Evolutionary conservation across 2,329 filamentous ascomycete genomes (phyloP).

Genomic region (Peltaster fructicola): DNA sequence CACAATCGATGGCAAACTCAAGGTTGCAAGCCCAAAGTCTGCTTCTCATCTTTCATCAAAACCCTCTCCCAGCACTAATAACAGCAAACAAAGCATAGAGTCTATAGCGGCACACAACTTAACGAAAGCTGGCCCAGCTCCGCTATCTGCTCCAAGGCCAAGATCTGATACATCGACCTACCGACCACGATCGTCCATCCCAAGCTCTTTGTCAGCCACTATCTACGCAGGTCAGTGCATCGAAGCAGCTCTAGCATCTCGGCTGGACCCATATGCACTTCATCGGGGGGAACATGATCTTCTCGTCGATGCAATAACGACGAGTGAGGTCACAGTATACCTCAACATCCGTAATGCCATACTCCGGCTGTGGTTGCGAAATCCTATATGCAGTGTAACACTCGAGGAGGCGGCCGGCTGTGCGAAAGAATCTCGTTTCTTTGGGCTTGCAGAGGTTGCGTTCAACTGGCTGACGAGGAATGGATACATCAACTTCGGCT

Average conservation of each 20-base stretch:
- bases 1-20: constrained; percentile 14
- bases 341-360: constrained; percentile 93
- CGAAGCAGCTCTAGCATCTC: constrained; percentile 70
- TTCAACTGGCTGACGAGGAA: constrained; percentile 83
- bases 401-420: constrained; percentile 79
- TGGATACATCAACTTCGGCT: constrained; percentile 95
- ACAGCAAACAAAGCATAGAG: constrained; percentile 1
- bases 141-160: background rate
- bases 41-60: constrained; percentile 2
- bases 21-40: no score
- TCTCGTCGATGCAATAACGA: constrained; percentile 64
- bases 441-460: constrained; percentile 70
- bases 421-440: constrained; percentile 73
- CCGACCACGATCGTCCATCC: constrained; percentile 50
- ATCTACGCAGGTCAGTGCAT: constrained; percentile 89
- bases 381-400: constrained; percentile 66
- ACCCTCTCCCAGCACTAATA: constrained; percentile 1
- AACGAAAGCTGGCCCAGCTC: constrained; percentile 1
- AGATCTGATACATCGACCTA: background rate
- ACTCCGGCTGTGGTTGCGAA: constrained; percentile 71
- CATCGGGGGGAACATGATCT: constrained; percentile 71
- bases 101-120: constrained; percentile 1
- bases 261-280: constrained; percentile 75
- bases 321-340: constrained; percentile 83
- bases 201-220: constrained; percentile 48